These are phyloP conservation scores for Pichia terricola DNA, from an alignment of 1,139 yeast species.

Conservation along the genomic window DNA sequence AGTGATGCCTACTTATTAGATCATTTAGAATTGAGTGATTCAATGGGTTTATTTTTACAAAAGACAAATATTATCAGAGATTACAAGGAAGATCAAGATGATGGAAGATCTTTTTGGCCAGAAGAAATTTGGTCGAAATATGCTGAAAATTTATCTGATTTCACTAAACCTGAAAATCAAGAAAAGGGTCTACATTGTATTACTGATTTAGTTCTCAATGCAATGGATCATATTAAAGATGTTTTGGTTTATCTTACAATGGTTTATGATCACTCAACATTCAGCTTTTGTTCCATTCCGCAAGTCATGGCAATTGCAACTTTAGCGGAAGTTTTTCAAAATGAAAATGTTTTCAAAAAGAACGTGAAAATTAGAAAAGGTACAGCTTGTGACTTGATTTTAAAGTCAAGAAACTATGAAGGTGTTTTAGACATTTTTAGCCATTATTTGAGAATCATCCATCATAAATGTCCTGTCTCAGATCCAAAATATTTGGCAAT, in stretches of 20 bases:
- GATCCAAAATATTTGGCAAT: conserved; percentile 85
- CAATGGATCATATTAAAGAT: conserved; percentile 70
- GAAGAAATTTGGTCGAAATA: conserved; percentile 84
- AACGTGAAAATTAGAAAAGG: conserved; percentile 91
- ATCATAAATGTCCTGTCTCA: conserved; percentile 63
- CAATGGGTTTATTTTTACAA: conserved; percentile 94
- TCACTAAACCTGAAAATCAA: conserved; percentile 38
- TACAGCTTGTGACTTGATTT: conserved; percentile 70
- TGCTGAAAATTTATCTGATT: conserved; percentile 52
- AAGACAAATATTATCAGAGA: conserved; percentile 95
- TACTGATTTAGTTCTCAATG: conserved; percentile 72
- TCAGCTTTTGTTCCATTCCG: conserved; percentile 92
- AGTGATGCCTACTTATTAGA: conserved; percentile 43
- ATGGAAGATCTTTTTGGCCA: conserved; percentile 96
- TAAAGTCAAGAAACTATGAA: conserved; percentile 62
- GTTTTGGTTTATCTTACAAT: conserved; percentile 68
- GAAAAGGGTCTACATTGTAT: conserved; percentile 63
- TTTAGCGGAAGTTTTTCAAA: conserved; percentile 74
- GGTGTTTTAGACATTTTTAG: conserved; percentile 73
- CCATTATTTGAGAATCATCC: conserved; percentile 63
- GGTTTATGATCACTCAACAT: conserved; percentile 72
- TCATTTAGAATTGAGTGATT: conserved; percentile 52
- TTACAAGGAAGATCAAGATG: conserved; percentile 83
- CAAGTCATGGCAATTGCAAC: conserved; percentile 99
- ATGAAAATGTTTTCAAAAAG: conserved; percentile 57